Evolutionary conservation across 129 eudicot species (phyloP).

Genomic region (Ambrosia trifida): DNA sequence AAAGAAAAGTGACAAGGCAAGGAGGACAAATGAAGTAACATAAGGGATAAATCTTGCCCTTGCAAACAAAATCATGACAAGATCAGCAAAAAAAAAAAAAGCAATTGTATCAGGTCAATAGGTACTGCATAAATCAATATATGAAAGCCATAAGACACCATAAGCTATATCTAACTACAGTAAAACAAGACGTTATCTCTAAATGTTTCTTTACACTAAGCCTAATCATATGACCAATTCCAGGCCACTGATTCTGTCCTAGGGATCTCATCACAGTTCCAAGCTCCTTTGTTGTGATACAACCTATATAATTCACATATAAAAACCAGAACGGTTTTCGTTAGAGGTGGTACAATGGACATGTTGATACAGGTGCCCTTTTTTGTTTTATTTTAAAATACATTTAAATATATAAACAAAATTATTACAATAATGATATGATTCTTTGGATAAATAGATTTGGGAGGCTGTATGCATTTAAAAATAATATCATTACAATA

Average conservation of each 20-base stretch:
- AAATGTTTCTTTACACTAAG: neutral
- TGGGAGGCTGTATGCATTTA: too few species aligned
- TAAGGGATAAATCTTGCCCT: neutral
- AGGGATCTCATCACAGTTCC: slow-evolving; percentile 20
- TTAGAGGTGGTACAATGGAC: neutral
- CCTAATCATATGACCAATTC: neutral
- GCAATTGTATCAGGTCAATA: neutral
- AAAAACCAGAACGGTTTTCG: neutral
- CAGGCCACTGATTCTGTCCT: slow-evolving; percentile 8
- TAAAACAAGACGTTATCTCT: neutral
- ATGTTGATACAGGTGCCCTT: neutral
- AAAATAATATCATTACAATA: too few species aligned
- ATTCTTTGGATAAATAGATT: too few species aligned
- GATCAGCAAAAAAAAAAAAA: neutral
- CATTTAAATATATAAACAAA: too few species aligned
- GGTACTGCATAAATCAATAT: neutral
- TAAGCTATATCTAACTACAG: neutral
- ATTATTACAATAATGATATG: too few species aligned
- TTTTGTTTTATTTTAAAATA: neutral
- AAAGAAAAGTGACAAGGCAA: neutral
- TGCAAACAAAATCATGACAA: neutral
- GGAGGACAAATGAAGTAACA: neutral
- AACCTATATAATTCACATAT: neutral
- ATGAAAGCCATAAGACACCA: neutral
- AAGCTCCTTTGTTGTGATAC: slow-evolving; percentile 21